Percentiles rank a stretch among this genome's conserved stretches.
Conservation (phyloP, 2,329 filamentous ascomycete species). For the Fusarium buharicum region DNA sequence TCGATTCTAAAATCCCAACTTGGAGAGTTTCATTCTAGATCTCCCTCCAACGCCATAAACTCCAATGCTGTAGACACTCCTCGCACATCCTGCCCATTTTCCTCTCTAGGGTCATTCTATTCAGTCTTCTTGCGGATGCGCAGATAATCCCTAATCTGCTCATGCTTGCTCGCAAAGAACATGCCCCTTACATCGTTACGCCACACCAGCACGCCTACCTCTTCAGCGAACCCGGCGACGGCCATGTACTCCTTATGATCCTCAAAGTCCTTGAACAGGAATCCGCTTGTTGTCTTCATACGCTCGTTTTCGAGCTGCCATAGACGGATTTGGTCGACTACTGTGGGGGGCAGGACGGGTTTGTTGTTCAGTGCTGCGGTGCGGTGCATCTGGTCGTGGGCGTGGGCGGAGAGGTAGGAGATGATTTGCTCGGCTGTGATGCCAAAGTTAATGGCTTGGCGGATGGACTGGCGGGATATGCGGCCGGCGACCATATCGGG, state of each 20-base stretch:
- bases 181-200: constrained; percentile 80
- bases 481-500: constrained; percentile 94
- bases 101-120: constrained; percentile 30
- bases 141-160: constrained; percentile 86
- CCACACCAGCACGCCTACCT: constrained; percentile 91
- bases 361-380: constrained; percentile 65
- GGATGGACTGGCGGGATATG: constrained; percentile 87
- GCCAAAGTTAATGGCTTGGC: constrained; percentile 85
- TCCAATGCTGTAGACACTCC: constrained; percentile 30
- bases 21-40: constrained; percentile 9
- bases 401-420: constrained; percentile 88
- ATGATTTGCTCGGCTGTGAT: constrained; percentile 98
- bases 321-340: constrained; percentile 95
- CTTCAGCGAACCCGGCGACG: constrained; percentile 82
- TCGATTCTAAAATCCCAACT: constrained; percentile 7
- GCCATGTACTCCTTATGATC: constrained; percentile 75
- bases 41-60: constrained; percentile 31
- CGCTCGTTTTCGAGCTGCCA: constrained; percentile 98
- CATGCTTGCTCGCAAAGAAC: constrained; percentile 92
- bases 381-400: constrained; percentile 91
- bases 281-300: constrained; percentile 85
- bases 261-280: constrained; percentile 89
- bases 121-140: constrained; percentile 69
- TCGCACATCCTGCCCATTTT: not conserved
- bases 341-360: constrained; percentile 89